A percentile compares a stretch with the other conserved stretches of the same genome.
Conservation (phyloP, 169 alveolate genomes). For the Theileria parva region DNA sequence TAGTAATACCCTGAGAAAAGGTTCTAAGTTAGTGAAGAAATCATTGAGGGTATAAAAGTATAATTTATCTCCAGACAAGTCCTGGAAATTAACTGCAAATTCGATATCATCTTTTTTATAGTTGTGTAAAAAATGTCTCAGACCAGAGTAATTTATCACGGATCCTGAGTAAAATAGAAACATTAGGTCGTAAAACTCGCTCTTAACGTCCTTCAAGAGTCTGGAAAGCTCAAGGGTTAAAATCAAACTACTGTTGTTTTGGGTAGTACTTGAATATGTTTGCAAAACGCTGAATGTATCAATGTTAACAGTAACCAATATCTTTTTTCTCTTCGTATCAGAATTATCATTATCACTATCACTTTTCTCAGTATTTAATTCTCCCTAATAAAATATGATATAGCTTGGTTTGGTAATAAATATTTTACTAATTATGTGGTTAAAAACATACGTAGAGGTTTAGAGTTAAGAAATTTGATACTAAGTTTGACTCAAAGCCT, state of each 20-base stretch:
- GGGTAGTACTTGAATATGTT: slow-evolving; percentile 33
- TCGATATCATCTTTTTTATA: slow-evolving; percentile 27
- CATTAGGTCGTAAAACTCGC: slow-evolving; percentile 20
- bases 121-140: slow-evolving; percentile 16
- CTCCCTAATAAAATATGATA: neutral
- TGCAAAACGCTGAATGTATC: slow-evolving; percentile 54
- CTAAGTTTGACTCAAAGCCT: slow-evolving; percentile 3
- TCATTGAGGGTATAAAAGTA: slow-evolving; percentile 21
- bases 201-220: neutral
- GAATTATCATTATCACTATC: neutral
- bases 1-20: neutral
- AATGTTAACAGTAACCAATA: slow-evolving; percentile 10
- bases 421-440: too few relatives aligned
- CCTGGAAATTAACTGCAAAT: slow-evolving; percentile 45
- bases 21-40: neutral
- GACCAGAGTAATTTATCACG: slow-evolving; percentile 47
- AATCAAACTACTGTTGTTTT: slow-evolving; percentile 37
- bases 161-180: slow-evolving; percentile 39
- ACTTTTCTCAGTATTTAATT: neutral
- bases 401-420: too few relatives aligned
- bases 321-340: slow-evolving; percentile 14
- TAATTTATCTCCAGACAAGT: slow-evolving; percentile 24
- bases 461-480: slow-evolving; percentile 21
- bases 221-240: slow-evolving; percentile 32
- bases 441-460: slow-evolving; percentile 15